phyloP scores from a whole-genome alignment of 345 rosid genomes.

The Moricandia moricandioides region DNA sequence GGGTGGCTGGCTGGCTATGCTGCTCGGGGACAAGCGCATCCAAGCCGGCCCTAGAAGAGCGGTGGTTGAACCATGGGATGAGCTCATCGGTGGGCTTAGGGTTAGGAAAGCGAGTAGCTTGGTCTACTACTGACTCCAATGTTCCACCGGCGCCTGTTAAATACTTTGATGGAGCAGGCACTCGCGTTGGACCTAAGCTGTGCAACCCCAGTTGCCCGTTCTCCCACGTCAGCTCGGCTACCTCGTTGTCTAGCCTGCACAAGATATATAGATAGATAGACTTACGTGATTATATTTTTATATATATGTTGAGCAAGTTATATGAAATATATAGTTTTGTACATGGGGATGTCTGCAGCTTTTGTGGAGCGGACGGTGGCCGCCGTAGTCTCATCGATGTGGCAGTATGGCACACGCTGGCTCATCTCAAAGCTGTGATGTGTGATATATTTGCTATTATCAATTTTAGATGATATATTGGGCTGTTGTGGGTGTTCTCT shows the following conservation, averaged over 20 bases:
- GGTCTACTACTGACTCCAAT: conserved; percentile 90
- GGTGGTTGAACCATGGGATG: conserved; percentile 55
- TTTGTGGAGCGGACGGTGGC: conserved; percentile 41
- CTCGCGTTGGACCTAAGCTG: conserved; percentile 65
- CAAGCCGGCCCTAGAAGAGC: conserved; percentile 40
- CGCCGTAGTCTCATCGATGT: conserved; percentile 47
- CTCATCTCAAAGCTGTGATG: conserved; percentile 44
- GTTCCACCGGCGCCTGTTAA: conserved; percentile 65
- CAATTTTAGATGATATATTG: background rate
- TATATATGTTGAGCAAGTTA: too few relatives aligned
- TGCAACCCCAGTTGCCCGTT: conserved; percentile 85
- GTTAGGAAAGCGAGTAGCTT: conserved; percentile 55
- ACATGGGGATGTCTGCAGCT: conserved; percentile 54
- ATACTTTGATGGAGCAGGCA: conserved; percentile 41
- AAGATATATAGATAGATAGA: background rate
- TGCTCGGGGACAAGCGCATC: conserved; percentile 76
- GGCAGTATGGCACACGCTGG: conserved; percentile 87
- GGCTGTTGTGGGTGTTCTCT: conserved; percentile 5
- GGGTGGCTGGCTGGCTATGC: conserved; percentile 33
- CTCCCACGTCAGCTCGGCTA: conserved; percentile 95
- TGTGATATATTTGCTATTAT: background rate
- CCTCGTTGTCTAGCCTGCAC: conserved; percentile 68
- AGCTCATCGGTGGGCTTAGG: conserved; percentile 40
- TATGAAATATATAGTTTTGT: background rate
- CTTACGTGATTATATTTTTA: background rate